Evolutionary conservation across 768 basidiomycete species (phyloP), one percentile per base, ranked within the genome.

Genomic region (Rhizopogon vinicolor): DNA sequence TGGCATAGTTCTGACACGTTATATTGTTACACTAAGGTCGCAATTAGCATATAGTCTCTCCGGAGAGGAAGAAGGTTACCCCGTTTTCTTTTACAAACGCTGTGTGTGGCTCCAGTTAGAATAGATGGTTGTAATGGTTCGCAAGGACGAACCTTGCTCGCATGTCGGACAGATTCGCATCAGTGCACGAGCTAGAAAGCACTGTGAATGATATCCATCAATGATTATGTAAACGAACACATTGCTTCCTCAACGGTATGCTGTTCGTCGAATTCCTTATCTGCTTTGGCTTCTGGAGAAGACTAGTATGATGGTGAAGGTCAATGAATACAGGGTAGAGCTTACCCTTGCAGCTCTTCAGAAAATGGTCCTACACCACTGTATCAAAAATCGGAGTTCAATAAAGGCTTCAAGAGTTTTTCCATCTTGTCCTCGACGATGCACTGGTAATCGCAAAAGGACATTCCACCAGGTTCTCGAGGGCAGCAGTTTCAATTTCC

Each of bases 231-330:
- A 51, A 8, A 71, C 79, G 7, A 65, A 89, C 91, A 91, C 94
- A 97, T 97, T 2, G 93, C 94, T 65, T 97, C 94, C 66, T 97
- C 94, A 25, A 97, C 78, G 1, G 78, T 68, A 71, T 95, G 93
- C 53, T 85, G 78, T 10, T 81, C 85, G 68, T 91, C 85, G 13
- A 94, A 68, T 46, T 83, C 79, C 57, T 79, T 83, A 65, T 94
- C 91, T 10, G 86, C 80, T 57, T 89, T 86, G 58, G 80, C 74
- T 69, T 96, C 92, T 91, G 62, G 14, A 40, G 41, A 29, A 8
- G 13, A 54, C 58, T 25, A 25, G 25, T 25, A 55, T 62, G 39
- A 58, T 57, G 3, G 14, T 41, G 16, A 1, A 28, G 18, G 16
- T 25, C 19, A 19, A 42, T 8, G 4, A 58, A 31, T 8, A 35